Percentiles rank a stretch among this genome's conserved stretches.
Evolutionary conservation across 2,329 filamentous ascomycete species (phyloP).

Genomic region (Didymella arachidicola): DNA sequence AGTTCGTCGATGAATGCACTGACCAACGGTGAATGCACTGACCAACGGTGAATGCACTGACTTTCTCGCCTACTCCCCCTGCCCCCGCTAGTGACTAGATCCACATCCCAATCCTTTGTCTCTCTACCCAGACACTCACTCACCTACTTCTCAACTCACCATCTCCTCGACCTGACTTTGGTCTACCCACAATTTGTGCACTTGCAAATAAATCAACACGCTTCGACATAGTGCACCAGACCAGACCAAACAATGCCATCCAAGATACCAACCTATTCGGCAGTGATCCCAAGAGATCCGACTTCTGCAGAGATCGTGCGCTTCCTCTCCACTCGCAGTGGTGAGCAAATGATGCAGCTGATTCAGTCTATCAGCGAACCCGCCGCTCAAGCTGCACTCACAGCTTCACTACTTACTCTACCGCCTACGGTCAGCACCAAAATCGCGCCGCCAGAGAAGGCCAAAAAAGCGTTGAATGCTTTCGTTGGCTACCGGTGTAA

Average conservation of each 20-base stretch:
- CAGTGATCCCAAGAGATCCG: conserved; percentile 18
- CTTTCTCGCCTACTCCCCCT: conserved; percentile 14
- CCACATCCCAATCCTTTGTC: conserved; percentile 13
- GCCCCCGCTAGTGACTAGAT: conserved; percentile 14
- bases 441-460: conserved; percentile 19
- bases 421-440: conserved; percentile 7
- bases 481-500: conserved; percentile 50
- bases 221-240: neutral
- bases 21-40: conserved; percentile 29
- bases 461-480: conserved; percentile 45
- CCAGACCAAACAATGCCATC: neutral
- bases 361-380: conserved; percentile 25
- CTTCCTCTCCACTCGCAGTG: conserved; percentile 27
- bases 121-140: conserved; percentile 14
- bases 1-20: conserved; percentile 24
- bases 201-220: neutral
- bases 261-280: neutral
- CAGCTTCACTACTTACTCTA: conserved; percentile 16
- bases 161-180: neutral
- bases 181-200: neutral
- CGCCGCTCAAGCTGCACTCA: conserved; percentile 26
- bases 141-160: conserved; percentile 1
- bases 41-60: conserved; percentile 27
- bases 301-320: conserved; percentile 24
- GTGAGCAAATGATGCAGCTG: conserved; percentile 28